Evolutionary conservation across 805 yeast species (phyloP), one percentile per base, ranked within the genome.

Genomic region (Pichia nakasei): DNA sequence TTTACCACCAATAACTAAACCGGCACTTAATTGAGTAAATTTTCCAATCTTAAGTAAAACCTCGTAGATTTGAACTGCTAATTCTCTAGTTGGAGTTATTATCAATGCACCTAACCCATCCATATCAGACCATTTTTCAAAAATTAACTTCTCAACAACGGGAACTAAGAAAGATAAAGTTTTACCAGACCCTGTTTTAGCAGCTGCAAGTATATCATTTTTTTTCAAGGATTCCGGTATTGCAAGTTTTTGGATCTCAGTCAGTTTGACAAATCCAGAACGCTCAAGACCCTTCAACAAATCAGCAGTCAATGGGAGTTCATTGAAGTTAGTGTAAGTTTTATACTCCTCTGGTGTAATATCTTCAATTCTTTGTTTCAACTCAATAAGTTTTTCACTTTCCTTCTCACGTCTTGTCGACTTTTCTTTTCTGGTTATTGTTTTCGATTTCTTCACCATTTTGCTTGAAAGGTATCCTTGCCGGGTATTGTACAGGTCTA

Each of bases 1-100:
- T 58, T 89, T 87, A 33, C 97, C 97, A 40, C 97, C 97, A 55
- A 89, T 88, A 11, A 89, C 91, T 47, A 88, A 68, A 47, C 96
- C 96, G 1, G 96, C 96, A 7, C 94, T 82, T 48, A 88, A 81
- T 3, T 78, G 66, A 52, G 80, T 81, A 52, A 76, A 70, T 37
- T 79, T 75, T 20, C 96, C 97, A 42, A 88, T 80, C 53, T 80
- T 83, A n/a, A 80, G 69, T 48, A 88, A 64, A 5, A 88, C 96
- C 56, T 87, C 95, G 55, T 88, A 88, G 22, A 82, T 88, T 64
- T 88, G 97, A 49, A 86, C 80, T 0, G 96, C 96, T 52, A 88
- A 65, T 57, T 88, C 97, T 61, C 97, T 74, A 0, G 96, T 88
- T 5, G 97, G 96, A 1, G 95, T 80, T n/a, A 88, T 78, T 21